Conservation (phyloP, 1,139 yeast genomes). For the Candida smagusa region DNA sequence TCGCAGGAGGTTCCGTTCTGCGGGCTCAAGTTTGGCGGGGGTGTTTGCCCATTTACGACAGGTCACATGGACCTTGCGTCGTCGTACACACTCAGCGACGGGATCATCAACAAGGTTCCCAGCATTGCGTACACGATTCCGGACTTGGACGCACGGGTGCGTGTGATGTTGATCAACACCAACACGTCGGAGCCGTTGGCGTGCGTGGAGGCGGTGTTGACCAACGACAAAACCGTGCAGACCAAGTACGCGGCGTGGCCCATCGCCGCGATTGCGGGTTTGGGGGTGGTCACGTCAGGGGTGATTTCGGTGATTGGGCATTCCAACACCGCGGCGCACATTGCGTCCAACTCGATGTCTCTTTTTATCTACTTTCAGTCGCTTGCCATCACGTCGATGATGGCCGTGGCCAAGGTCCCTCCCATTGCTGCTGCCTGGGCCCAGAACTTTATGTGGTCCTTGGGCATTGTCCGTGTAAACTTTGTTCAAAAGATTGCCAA, state of each 20-base stretch:
- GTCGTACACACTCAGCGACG: constrained; percentile 41
- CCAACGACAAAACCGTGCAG: constrained; percentile 92
- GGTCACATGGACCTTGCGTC: constrained; percentile 80
- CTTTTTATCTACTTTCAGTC: constrained; percentile 92
- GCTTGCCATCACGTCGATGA: constrained; percentile 89
- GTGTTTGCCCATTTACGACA: constrained; percentile 78
- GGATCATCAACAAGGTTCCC: constrained; percentile 59
- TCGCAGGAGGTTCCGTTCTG: constrained; percentile 62
- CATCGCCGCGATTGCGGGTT: constrained; percentile 85
- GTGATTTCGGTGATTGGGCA: constrained; percentile 85
- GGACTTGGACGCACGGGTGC: constrained; percentile 88
- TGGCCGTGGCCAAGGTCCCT: constrained; percentile 91
- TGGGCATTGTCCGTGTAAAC: constrained; percentile 79
- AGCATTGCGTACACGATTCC: constrained; percentile 86
- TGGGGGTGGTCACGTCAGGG: constrained; percentile 86
- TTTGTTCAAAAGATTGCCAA: constrained; percentile 84
- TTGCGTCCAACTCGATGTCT: constrained; percentile 92
- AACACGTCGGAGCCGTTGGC: constrained; percentile 60
- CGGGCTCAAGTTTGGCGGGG: constrained; percentile 40
- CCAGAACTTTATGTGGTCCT: constrained; percentile 94
- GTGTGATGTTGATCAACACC: constrained; percentile 60
- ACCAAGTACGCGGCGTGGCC: constrained; percentile 97
- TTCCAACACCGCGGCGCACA: constrained; percentile 91
- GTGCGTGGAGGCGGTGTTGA: constrained; percentile 84
- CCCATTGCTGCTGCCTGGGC: constrained; percentile 99